phyloP scores from a whole-genome alignment of 495 filamentous ascomycete species.

The Aspergillus funiculosus region DNA sequence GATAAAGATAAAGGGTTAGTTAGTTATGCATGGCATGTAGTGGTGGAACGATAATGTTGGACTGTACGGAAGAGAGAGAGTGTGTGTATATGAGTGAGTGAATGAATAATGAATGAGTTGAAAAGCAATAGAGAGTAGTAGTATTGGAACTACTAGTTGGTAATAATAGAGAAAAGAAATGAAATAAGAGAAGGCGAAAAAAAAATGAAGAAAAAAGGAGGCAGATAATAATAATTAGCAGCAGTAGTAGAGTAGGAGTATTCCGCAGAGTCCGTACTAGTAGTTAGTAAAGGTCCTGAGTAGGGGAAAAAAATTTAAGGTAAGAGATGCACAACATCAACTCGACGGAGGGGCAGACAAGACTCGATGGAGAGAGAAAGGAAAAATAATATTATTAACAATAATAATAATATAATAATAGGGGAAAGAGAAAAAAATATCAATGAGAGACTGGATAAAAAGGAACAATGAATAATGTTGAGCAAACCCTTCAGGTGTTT shows the following conservation, averaged over 20 bases:
- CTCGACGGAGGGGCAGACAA: background rate
- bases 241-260: background rate
- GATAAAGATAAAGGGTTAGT: too few relatives aligned
- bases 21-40: too few relatives aligned
- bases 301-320: slow-evolving; percentile 10
- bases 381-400: background rate
- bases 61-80: slow-evolving; percentile 3
- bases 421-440: background rate
- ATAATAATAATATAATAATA: background rate
- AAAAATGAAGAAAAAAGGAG: slow-evolving; percentile 11
- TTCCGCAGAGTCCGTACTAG: background rate
- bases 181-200: slow-evolving; percentile 8
- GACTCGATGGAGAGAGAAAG: background rate
- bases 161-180: background rate
- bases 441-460: background rate
- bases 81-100: slow-evolving; percentile 2
- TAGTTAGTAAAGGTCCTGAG: background rate
- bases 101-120: background rate
- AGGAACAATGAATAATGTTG: background rate
- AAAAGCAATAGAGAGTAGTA: slow-evolving; percentile 13
- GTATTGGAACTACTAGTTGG: slow-evolving; percentile 9
- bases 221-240: background rate
- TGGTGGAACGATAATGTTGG: too few relatives aligned
- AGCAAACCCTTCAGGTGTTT: background rate
- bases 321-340: slow-evolving; percentile 6